Evolutionary conservation across 2,329 filamentous ascomycete species (phyloP).

Genomic region (Claviceps cyperi): DNA sequence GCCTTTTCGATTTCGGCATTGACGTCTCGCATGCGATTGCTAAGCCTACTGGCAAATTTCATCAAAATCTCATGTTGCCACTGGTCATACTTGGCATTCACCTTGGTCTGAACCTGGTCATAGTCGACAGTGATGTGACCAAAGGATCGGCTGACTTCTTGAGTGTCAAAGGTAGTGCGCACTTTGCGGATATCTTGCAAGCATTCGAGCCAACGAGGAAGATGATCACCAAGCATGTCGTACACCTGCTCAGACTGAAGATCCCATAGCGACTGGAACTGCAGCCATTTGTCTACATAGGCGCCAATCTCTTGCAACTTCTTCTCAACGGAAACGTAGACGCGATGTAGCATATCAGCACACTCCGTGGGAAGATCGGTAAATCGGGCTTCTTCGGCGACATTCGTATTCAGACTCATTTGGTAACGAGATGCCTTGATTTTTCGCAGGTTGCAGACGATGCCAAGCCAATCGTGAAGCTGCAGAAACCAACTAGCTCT

Average conservation of each 20-base stretch:
- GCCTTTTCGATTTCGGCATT: constrained; percentile 86
- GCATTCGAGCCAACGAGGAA: constrained; percentile 84
- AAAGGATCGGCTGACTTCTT: constrained; percentile 82
- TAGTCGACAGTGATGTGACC: constrained; percentile 94
- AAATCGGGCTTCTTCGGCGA: constrained; percentile 58
- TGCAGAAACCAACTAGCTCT: constrained; percentile 88
- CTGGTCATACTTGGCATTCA: constrained; percentile 98
- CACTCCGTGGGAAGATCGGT: constrained; percentile 74
- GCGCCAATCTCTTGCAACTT: constrained; percentile 65
- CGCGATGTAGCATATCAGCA: constrained; percentile 60
- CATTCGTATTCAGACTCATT: constrained; percentile 59
- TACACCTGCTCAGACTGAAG: constrained; percentile 92
- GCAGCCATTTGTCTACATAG: constrained; percentile 96
- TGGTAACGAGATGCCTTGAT: constrained; percentile 93
- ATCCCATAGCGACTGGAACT: constrained; percentile 98
- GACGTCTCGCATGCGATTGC: constrained; percentile 81
- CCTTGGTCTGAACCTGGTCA: constrained; percentile 95
- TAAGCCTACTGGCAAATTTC: constrained; percentile 83
- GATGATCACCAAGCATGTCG: constrained; percentile 76
- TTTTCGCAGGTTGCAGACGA: constrained; percentile 83
- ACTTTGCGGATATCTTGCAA: constrained; percentile 96
- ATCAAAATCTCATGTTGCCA: constrained; percentile 96
- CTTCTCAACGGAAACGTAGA: constrained; percentile 71
- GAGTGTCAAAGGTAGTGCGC: constrained; percentile 91
- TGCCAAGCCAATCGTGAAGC: constrained; percentile 82